Evolutionary conservation across 768 basidiomycete genomes (phyloP).

Genomic region (Mycena venus): DNA sequence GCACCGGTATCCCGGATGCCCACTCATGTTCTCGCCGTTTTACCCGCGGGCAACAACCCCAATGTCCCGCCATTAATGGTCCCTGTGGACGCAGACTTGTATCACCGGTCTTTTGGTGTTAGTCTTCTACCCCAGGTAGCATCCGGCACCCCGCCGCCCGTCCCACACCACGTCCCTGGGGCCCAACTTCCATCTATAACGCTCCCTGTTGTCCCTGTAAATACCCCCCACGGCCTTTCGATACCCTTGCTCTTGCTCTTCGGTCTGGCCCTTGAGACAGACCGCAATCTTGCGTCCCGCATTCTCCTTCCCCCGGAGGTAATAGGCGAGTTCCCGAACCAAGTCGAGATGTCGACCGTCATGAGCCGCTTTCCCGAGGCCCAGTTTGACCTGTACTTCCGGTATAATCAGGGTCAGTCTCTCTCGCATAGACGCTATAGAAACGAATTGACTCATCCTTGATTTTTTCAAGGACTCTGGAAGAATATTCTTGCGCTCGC

Average conservation of each 20-base stretch:
- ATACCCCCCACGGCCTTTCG: slow-evolving; percentile 67
- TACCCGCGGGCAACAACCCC: slow-evolving; percentile 44
- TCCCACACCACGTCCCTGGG: slow-evolving; percentile 40
- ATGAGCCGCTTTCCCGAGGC: slow-evolving; percentile 59
- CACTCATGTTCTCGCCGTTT: slow-evolving; percentile 69
- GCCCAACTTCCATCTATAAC: slow-evolving; percentile 52
- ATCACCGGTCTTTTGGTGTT: slow-evolving; percentile 54
- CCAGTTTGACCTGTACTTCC: slow-evolving; percentile 51
- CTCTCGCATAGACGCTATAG: too few relatives aligned
- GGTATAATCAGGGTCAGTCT: slow-evolving; percentile 70
- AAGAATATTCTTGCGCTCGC: slow-evolving; percentile 71
- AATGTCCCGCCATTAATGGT: slow-evolving; percentile 56
- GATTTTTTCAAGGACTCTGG: too few relatives aligned
- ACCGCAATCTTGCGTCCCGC: slow-evolving; percentile 60
- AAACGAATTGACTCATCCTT: too few relatives aligned
- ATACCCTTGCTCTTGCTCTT: slow-evolving; percentile 72
- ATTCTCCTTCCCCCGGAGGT: slow-evolving; percentile 69
- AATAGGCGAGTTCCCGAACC: slow-evolving; percentile 74
- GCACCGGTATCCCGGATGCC: slow-evolving; percentile 59
- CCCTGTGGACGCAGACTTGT: slow-evolving; percentile 66
- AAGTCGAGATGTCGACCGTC: slow-evolving; percentile 67
- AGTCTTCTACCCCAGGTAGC: slow-evolving; percentile 51
- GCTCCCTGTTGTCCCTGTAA: slow-evolving; percentile 64
- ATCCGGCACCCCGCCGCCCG: slow-evolving; percentile 50
- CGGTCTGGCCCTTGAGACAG: slow-evolving; percentile 65